phyloP scores from a whole-genome alignment of 306 rosid genomes.

The Castanopsis chinensis region DNA sequence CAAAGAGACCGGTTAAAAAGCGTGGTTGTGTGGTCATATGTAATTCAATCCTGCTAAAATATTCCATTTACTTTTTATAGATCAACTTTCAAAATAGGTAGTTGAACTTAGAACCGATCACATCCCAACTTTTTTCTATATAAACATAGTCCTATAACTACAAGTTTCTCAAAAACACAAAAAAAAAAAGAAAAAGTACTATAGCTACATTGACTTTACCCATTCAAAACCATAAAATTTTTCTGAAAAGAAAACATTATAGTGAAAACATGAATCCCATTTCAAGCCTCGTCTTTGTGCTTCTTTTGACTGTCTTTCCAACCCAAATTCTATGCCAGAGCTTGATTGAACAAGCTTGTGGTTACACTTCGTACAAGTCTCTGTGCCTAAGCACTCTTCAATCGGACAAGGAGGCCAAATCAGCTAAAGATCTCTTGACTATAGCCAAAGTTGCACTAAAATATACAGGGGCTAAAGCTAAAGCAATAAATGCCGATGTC shows the following conservation, averaged over 20 bases:
- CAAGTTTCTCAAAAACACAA: too few relatives aligned
- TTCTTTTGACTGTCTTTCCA: neutral
- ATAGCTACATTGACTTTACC: too few relatives aligned
- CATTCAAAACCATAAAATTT: neutral
- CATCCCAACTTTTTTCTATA: too few relatives aligned
- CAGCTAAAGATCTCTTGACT: neutral
- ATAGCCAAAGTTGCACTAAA: constrained; percentile 1
- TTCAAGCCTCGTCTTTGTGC: neutral
- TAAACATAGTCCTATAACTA: too few relatives aligned
- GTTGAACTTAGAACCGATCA: too few relatives aligned
- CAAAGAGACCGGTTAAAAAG: neutral
- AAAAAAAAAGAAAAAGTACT: too few relatives aligned
- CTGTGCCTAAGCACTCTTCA: neutral
- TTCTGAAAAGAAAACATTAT: too few relatives aligned
- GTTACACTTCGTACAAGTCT: neutral
- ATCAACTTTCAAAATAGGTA: too few relatives aligned
- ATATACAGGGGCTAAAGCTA: neutral
- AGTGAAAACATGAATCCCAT: neutral
- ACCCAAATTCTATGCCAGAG: neutral
- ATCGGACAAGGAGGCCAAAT: neutral
- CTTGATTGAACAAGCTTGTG: constrained; percentile 7
- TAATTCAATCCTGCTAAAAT: too few relatives aligned
- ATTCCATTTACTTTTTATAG: too few relatives aligned
- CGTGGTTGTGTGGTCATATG: neutral
- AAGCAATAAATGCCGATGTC: neutral